Base-by-base conservation (phyloP, 441 rosid genomes). In the Corymbia citriodora region DNA sequence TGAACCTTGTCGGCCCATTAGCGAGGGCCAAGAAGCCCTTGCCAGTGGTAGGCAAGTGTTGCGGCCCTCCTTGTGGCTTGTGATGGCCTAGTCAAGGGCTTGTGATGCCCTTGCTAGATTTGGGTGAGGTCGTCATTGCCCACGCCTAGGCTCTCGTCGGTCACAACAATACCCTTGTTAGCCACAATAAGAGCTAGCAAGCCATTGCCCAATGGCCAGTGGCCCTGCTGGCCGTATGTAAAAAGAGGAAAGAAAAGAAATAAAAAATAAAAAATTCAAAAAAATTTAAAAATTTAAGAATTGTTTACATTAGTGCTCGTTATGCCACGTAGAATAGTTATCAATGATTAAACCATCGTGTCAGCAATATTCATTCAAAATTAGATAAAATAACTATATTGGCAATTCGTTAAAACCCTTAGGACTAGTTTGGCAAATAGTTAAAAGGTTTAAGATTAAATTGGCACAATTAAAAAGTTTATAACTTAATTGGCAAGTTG, bases 291-390 rank as follows among this genome's bases (percentile, higher is more conserved):
- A 57, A 57, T 23, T 57, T 9, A 9, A 57, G 23, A 57, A 23
- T 57, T 57, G 4, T 57, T 0, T 0, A 57, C 23, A 10, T 23
- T 0, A 4, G 1, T 2, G 23, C 6, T 57, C 0, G 10, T 57
- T 57, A 57, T 8, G 29, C 10, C 25, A 57, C 1, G 10, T 23
- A 57, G 23, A 3, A 23, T 57, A 6, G 29, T 5, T 4, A 57
- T 0, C 9, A 29, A 21, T 57, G 29, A 57, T 29, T 57, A 57
- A 27, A 57, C 6, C 23, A 12, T 23, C 29, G 9, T 8, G 5
- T 23, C 10, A 57, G 29, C 10, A 57, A 23, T 57, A 57, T 57
- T 23, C 2, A 2, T 12, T 27, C 63, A 57, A 57, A 57, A 57
- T 27, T 57, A 57, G 63, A 10, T 0, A 57, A 0, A 21, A 57